These are phyloP conservation scores for Populus hybrid DNA, from an alignment of 441 rosid species.

Conservation along the genomic window DNA sequence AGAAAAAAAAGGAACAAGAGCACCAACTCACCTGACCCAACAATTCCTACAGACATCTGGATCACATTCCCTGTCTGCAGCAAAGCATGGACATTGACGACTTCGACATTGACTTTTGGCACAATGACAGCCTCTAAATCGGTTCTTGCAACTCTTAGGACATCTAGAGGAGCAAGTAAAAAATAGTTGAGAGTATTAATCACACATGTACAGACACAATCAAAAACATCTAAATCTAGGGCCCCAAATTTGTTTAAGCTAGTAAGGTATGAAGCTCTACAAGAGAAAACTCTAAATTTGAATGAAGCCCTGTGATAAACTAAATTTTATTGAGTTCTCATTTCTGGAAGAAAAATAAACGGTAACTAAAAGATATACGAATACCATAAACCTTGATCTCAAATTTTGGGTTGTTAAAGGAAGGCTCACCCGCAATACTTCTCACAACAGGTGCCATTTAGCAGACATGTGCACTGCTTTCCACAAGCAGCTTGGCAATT, in stretches of 20 bases:
- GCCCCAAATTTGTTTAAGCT: constrained; percentile 4
- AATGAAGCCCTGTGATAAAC: neutral
- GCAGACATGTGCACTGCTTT: constrained; percentile 85
- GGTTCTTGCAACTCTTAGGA: constrained; percentile 96
- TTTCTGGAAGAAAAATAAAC: neutral
- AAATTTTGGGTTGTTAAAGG: neutral
- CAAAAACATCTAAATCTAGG: neutral
- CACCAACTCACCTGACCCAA: constrained; percentile 83
- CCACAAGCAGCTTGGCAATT: constrained; percentile 90
- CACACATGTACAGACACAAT: constrained; percentile 1
- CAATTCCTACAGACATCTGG: constrained; percentile 99
- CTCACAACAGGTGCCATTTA: constrained; percentile 98
- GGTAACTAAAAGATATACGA: neutral
- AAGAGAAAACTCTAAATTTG: neutral
- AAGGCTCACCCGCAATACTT: constrained; percentile 95
- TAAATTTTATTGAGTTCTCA: neutral
- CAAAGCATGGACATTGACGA: constrained; percentile 99
- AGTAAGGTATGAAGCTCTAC: neutral
- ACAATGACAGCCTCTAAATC: constrained; percentile 99
- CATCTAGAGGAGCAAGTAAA: constrained; percentile 50
- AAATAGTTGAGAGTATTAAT: constrained; percentile 16
- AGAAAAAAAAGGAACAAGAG: neutral
- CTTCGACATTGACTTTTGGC: constrained; percentile 99
- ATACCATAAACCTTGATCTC: neutral
- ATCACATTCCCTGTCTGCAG: constrained; percentile 99